A percentile compares a stretch with the other conserved stretches of the same genome.
Evolutionary conservation across 805 yeast species (phyloP).

Genomic region (Blastobotrys parvus): DNA sequence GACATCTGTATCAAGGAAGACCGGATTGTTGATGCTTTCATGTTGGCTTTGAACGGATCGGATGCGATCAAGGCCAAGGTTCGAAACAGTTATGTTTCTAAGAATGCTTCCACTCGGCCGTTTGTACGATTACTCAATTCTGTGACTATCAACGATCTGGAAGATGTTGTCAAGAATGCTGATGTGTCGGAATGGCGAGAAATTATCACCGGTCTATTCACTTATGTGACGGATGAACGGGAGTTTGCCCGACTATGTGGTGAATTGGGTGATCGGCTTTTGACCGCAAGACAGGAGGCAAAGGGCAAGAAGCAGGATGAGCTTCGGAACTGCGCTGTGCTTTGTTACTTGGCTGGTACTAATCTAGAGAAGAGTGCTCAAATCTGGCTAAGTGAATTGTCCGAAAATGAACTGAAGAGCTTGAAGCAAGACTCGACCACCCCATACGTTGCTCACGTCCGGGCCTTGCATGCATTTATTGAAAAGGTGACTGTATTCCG

Average conservation of each 20-base stretch:
- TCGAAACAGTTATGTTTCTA: constrained; percentile 59
- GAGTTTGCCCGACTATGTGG: constrained; percentile 49
- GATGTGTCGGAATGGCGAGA: constrained; percentile 78
- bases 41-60: constrained; percentile 61
- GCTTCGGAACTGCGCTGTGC: constrained; percentile 64
- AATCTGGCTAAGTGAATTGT: constrained; percentile 78
- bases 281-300: constrained; percentile 24
- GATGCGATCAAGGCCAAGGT: constrained; percentile 55
- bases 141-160: constrained; percentile 44
- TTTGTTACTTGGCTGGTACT: constrained; percentile 71
- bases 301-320: constrained; percentile 18
- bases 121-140: constrained; percentile 70
- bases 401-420: constrained; percentile 37
- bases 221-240: constrained; percentile 39
- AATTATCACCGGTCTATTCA: constrained; percentile 59
- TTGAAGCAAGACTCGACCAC: constrained; percentile 17
- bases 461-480: constrained; percentile 70
- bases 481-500: constrained; percentile 77
- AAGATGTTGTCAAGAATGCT: constrained; percentile 70
- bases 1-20: constrained; percentile 54
- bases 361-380: constrained; percentile 69
- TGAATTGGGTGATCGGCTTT: constrained; percentile 71
- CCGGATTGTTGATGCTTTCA: constrained; percentile 67
- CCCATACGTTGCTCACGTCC: constrained; percentile 79
- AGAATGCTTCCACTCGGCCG: constrained; percentile 42